phyloP scores from a whole-genome alignment of 2,329 filamentous ascomycete genomes.

The Talaromyces atroroseus region DNA sequence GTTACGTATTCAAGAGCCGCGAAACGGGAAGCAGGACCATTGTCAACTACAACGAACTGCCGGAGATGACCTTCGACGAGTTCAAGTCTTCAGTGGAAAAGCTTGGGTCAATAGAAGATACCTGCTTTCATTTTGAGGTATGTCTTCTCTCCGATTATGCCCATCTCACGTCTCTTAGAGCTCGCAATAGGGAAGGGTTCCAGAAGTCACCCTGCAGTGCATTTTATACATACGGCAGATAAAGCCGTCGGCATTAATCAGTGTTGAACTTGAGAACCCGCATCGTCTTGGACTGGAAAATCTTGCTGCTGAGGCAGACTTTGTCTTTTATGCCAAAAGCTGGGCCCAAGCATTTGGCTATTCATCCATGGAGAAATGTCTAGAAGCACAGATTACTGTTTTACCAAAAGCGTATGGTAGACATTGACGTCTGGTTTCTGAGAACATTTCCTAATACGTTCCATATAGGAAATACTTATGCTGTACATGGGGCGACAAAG shows the following conservation, averaged over 20 bases:
- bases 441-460: background rate
- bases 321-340: conserved; percentile 66
- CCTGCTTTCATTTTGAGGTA: conserved; percentile 71
- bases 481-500: conserved; percentile 57
- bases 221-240: conserved; percentile 50
- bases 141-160: conserved; percentile 15
- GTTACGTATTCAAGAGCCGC: conserved; percentile 62
- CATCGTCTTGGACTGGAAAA: conserved; percentile 54
- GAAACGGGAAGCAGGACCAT: conserved; percentile 60
- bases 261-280: conserved; percentile 69
- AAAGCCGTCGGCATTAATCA: conserved; percentile 49
- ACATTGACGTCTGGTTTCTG: background rate
- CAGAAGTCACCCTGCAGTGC: conserved; percentile 55
- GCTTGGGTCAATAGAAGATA: conserved; percentile 28
- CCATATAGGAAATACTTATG: conserved; percentile 42
- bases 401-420: conserved; percentile 43
- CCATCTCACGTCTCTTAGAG: conserved; percentile 3
- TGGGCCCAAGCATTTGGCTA: conserved; percentile 57
- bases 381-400: conserved; percentile 41
- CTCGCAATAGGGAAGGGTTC: conserved; percentile 53
- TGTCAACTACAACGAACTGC: conserved; percentile 63
- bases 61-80: conserved; percentile 61
- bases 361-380: conserved; percentile 47
- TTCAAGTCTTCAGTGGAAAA: conserved; percentile 46
- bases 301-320: conserved; percentile 58